A percentile compares a stretch with the other conserved stretches of the same genome.
Evolutionary conservation across 164 flowering plant species (phyloP).

Genomic region (Akebia trifoliata): DNA sequence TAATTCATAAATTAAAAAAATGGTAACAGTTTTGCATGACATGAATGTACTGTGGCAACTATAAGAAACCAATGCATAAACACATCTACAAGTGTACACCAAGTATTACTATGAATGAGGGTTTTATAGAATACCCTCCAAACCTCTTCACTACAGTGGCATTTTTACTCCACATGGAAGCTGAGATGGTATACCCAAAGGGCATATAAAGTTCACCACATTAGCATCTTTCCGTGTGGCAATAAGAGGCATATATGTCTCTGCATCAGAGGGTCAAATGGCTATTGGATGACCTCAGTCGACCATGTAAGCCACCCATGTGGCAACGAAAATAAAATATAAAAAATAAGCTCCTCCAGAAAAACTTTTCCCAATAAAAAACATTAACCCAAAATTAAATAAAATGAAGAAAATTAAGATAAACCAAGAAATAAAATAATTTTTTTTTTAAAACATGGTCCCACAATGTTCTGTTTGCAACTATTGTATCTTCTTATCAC

Average conservation of each 20-base stretch:
- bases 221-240: background rate
- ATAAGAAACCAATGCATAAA: background rate
- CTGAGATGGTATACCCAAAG: background rate
- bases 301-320: background rate
- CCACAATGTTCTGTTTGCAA: too few relatives aligned
- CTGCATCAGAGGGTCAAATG: background rate
- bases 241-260: too few relatives aligned
- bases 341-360: too few relatives aligned
- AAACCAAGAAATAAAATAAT: too few relatives aligned
- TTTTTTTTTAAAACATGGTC: too few relatives aligned
- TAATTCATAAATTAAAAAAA: slow-evolving; percentile 20
- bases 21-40: background rate
- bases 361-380: too few relatives aligned
- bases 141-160: background rate
- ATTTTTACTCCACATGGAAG: background rate
- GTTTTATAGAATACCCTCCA: background rate
- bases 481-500: too few relatives aligned
- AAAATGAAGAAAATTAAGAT: too few relatives aligned
- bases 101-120: too few relatives aligned
- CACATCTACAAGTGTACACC: background rate
- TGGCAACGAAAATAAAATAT: background rate
- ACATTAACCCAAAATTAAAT: too few relatives aligned
- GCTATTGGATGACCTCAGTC: background rate
- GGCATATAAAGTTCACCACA: background rate
- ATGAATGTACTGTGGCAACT: background rate